phyloP scores from a whole-genome alignment of 73 alveolate species.

The Paramecium pentaurelia region DNA sequence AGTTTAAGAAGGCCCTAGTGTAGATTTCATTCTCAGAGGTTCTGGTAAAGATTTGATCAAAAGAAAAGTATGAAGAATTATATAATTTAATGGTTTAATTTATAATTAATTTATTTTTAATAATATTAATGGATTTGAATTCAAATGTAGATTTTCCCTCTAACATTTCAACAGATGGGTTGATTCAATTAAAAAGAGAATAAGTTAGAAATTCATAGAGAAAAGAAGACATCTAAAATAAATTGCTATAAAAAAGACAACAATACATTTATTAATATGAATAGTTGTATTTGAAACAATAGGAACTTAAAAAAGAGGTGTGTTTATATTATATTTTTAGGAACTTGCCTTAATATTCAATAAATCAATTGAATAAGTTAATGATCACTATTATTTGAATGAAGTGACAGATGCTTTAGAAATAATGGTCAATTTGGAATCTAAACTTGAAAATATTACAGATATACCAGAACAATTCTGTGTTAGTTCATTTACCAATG shows the following conservation, averaged over 20 bases:
- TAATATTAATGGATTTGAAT: not conserved
- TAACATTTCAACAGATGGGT: not conserved
- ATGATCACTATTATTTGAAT: not conserved
- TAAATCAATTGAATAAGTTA: not conserved
- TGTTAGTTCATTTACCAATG: not conserved
- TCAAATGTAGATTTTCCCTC: not conserved
- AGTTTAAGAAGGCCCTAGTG: slow-evolving; percentile 58
- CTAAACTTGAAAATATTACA: not conserved
- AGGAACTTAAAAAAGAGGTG: not conserved
- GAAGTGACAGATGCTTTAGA: not conserved
- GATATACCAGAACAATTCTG: not conserved
- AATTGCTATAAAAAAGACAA: not conserved
- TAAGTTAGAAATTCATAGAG: not conserved
- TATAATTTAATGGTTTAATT: not conserved
- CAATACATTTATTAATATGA: not conserved
- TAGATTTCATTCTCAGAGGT: slow-evolving; percentile 57
- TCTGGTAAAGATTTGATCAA: slow-evolving; percentile 38
- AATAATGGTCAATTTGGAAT: not conserved
- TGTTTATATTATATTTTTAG: not conserved
- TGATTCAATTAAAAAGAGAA: not conserved
- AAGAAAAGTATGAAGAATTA: slow-evolving; percentile 15
- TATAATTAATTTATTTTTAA: not conserved
- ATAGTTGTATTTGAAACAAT: not conserved
- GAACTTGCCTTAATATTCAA: not conserved
- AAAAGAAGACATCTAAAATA: not conserved